Base-by-base conservation (phyloP, 2,329 filamentous ascomycete genomes). In the Aspergillus costaricaensis region DNA sequence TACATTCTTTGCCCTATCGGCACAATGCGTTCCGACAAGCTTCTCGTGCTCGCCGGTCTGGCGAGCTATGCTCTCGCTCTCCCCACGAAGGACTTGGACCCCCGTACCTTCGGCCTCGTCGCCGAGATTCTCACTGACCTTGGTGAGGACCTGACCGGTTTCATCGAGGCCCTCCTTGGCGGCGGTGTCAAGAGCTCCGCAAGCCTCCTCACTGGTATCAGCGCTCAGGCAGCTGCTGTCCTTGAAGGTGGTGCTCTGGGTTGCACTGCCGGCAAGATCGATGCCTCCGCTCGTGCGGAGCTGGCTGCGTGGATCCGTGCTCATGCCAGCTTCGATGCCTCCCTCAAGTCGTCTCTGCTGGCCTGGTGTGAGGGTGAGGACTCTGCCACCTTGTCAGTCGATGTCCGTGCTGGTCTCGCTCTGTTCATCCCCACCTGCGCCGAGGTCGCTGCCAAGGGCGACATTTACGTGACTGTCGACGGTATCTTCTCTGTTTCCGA, bases 161-260 rank as follows among this genome's bases (percentile, higher is more conserved):
- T 72, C 38, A 55, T 74, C 36, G 50, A 58, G 23, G 36, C 60
- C 43, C 61, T 75, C 58, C 67, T 74, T 58, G 64, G 62, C 47
- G 67, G 50, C 8, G 63, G 62, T 21, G 55, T 66, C 17, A 51
- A 63, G 25, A 63, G 58, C 55, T 64, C 68, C 14, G 59, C 39
- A 17, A 57, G 60, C 15, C 39, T 73, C 52, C 66, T 77, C 57
- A 58, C 49, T 62, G 73, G 71, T 30, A 67, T 77, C 56, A 69
- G 64, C 53, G 70, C 72, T 39, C 62, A 70, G 57, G 75, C 66
- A 63, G 75, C 74, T 54, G 75, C 74, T 27, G 75, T 75, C 55
- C 70, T 77, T 17, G 62, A 71, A 55, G 73, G 71, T 64, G 70
- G 72, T 71, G 72, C 70, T 54, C 59, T 77, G 50, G 75, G 75